Percentiles rank a stretch among this genome's conserved stretches.
Evolutionary conservation across 2,329 filamentous ascomycete species (phyloP).

Genomic region (Paracamarosporium sp.): DNA sequence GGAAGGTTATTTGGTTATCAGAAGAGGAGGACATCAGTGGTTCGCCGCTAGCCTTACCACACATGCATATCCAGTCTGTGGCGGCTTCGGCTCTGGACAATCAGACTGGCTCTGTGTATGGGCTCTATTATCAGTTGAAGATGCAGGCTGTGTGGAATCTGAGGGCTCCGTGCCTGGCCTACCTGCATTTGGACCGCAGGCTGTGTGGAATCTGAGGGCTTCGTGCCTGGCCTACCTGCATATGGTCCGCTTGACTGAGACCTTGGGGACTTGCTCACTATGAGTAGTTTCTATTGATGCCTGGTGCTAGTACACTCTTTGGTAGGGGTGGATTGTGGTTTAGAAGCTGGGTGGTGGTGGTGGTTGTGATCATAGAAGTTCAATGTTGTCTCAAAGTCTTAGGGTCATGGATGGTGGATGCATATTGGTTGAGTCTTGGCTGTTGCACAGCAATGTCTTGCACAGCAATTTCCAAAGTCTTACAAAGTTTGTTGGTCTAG

Average conservation of each 20-base stretch:
- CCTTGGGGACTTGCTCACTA: not conserved
- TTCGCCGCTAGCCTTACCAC: slow-evolving; percentile 4
- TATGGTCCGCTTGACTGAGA: not conserved
- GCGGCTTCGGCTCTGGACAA: not conserved
- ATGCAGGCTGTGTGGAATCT: slow-evolving; percentile 6
- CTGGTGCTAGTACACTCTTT: not conserved
- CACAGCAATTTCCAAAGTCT: no score
- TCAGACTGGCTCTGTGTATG: not conserved
- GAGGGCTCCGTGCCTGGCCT: slow-evolving; percentile 9
- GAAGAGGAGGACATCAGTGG: not conserved
- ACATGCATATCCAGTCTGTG: slow-evolving; percentile 2
- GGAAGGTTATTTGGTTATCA: not conserved
- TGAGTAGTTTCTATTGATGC: not conserved
- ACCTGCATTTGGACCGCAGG: slow-evolving; percentile 9
- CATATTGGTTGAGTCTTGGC: not conserved
- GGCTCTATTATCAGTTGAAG: slow-evolving; percentile 5
- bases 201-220: slow-evolving; percentile 6
- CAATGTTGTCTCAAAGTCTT: not conserved
- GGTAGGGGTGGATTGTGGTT: not conserved
- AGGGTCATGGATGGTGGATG: not conserved
- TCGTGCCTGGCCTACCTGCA: slow-evolving; percentile 10
- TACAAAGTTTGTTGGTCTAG: not conserved
- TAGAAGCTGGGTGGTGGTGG: not conserved
- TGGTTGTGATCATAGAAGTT: not conserved
- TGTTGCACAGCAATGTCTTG: not conserved